Evolutionary conservation across 345 rosid genomes (phyloP).

Genomic region (Durio zibethinus): DNA sequence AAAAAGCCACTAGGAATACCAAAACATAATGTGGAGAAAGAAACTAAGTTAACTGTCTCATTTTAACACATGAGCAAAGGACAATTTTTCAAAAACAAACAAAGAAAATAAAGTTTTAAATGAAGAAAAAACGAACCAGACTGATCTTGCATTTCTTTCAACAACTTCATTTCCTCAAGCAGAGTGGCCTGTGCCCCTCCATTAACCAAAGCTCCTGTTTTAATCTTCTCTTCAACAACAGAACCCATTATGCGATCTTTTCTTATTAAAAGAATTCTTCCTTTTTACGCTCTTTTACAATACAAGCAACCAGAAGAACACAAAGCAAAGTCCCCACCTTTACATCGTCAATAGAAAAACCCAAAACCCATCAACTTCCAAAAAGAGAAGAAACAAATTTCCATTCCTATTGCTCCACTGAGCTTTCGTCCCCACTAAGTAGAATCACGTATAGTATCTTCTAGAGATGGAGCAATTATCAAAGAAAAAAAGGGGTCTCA

Average conservation of each 20-base stretch:
- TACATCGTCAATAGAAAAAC: constrained; percentile 16
- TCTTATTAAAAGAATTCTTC: constrained; percentile 10
- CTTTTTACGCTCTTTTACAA: neutral
- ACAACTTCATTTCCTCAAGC: constrained; percentile 86
- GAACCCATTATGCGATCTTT: constrained; percentile 37
- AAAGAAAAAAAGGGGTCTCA: constrained; percentile 27
- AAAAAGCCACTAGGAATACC: neutral
- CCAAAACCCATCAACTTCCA: neutral
- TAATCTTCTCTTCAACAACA: constrained; percentile 67
- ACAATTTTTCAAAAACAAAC: neutral
- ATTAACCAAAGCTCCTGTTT: constrained; percentile 36
- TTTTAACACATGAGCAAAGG: constrained; percentile 1
- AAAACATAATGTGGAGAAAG: constrained; percentile 6
- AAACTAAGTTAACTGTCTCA: constrained; percentile 7
- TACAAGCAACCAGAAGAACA: constrained; percentile 19
- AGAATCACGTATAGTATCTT: neutral
- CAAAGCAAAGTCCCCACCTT: constrained; percentile 16
- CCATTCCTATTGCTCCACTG: constrained; percentile 2
- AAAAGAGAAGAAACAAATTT: neutral
- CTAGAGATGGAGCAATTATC: constrained; percentile 31
- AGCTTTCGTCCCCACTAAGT: constrained; percentile 13
- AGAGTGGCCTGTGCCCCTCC: constrained; percentile 44
- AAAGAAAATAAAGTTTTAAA: neutral
- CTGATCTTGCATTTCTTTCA: constrained; percentile 83
- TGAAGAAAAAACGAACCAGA: constrained; percentile 57